phyloP scores from a whole-genome alignment of 2,329 filamentous ascomycete genomes.

The Lecanicillium sp. region DNA sequence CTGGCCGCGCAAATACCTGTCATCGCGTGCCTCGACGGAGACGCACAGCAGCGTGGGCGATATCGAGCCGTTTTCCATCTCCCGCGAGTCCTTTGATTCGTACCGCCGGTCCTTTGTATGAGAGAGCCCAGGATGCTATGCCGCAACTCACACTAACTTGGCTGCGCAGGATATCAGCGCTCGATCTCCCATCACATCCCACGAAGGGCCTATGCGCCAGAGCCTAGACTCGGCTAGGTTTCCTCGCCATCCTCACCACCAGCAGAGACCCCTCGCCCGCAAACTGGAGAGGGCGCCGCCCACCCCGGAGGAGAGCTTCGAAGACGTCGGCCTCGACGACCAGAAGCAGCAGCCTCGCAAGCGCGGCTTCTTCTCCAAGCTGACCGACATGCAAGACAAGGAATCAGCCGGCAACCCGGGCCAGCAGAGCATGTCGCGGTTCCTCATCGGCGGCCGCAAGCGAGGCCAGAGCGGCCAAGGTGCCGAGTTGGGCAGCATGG shows the following conservation, averaged over 20 bases:
- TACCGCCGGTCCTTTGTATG: slow-evolving; percentile 89
- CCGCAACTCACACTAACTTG: background rate
- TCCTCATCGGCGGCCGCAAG: slow-evolving; percentile 66
- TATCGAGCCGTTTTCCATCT: slow-evolving; percentile 91
- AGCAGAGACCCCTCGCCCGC: slow-evolving; percentile 53
- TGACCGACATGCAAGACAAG: slow-evolving; percentile 52
- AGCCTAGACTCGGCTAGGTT: slow-evolving; percentile 71
- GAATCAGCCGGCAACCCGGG: slow-evolving; percentile 21
- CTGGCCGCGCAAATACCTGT: slow-evolving; percentile 56
- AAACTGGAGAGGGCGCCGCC: slow-evolving; percentile 52
- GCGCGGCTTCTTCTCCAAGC: slow-evolving; percentile 68
- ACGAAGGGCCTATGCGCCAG: slow-evolving; percentile 59
- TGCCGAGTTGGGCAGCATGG: slow-evolving; percentile 62
- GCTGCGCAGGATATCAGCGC: slow-evolving; percentile 74
- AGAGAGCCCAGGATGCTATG: background rate
- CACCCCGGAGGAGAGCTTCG: slow-evolving; percentile 75
- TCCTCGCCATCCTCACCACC: slow-evolving; percentile 43
- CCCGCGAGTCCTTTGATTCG: slow-evolving; percentile 92
- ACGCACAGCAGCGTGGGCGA: slow-evolving; percentile 61
- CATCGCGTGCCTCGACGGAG: slow-evolving; percentile 46
- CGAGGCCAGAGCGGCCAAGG: slow-evolving; percentile 57
- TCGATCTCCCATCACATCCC: slow-evolving; percentile 62
- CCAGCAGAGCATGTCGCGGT: slow-evolving; percentile 39
- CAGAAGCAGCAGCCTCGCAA: slow-evolving; percentile 43
- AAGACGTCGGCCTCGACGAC: slow-evolving; percentile 86